phyloP scores from a whole-genome alignment of 108 stramenopile genomes.

The Parmales sp. region DNA sequence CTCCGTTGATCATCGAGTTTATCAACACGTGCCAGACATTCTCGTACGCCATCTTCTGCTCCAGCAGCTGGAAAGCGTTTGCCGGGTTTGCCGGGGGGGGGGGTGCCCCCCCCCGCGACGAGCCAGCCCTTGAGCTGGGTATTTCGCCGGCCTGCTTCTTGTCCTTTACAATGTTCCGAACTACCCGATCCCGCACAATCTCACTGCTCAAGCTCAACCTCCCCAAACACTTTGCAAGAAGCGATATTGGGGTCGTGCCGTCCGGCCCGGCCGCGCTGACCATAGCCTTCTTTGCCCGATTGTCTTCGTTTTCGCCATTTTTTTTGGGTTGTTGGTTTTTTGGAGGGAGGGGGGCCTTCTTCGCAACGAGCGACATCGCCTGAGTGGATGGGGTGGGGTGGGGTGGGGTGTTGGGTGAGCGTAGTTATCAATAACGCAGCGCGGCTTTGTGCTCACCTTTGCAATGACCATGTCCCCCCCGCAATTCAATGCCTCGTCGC shows the following conservation, averaged over 20 bases:
- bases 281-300: background rate
- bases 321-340: too few relatives aligned
- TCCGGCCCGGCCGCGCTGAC: background rate
- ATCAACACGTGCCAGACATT: background rate
- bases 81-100: background rate
- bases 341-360: too few relatives aligned
- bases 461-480: background rate
- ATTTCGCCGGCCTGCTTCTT: background rate
- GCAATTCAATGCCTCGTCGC: background rate
- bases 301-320: background rate
- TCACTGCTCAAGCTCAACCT: background rate
- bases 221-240: background rate
- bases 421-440: background rate
- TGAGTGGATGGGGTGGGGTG: too few relatives aligned
- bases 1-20: background rate
- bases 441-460: background rate
- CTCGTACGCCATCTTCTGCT: background rate
- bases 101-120: background rate
- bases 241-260: background rate
- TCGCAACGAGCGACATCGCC: too few relatives aligned
- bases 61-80: background rate
- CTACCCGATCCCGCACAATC: background rate
- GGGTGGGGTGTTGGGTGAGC: too few relatives aligned
- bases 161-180: constrained; percentile 1
- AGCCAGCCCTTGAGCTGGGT: background rate